Conservation (phyloP, 2,329 filamentous ascomycete genomes). For the Hymenoscyphus occultus region DNA sequence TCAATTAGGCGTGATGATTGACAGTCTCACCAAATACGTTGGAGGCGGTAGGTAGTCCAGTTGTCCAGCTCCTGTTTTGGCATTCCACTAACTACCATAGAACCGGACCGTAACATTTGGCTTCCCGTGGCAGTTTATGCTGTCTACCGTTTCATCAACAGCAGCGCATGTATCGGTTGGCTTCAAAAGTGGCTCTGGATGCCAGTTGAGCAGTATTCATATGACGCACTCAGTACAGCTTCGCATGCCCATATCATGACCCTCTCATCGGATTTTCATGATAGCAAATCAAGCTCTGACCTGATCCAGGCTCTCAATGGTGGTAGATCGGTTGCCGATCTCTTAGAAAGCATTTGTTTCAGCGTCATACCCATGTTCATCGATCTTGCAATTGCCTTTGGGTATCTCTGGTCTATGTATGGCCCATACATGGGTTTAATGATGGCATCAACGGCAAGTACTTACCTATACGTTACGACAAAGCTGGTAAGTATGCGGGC, state of each 20-base stretch:
- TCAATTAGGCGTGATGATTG: conserved; percentile 75
- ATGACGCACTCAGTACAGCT: conserved; percentile 55
- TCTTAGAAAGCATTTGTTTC: conserved; percentile 59
- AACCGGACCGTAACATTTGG: conserved; percentile 47
- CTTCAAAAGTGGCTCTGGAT: conserved; percentile 51
- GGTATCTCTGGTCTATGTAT: conserved; percentile 60
- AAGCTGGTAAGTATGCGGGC: conserved; percentile 37
- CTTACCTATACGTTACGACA: conserved; percentile 51
- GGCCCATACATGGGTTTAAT: conserved; percentile 57
- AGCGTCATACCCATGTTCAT: conserved; percentile 58
- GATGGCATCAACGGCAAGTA: conserved; percentile 43
- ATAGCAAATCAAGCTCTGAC: conserved; percentile 61
- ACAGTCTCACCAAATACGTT: conserved; percentile 56
- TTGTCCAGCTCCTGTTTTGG: background rate
- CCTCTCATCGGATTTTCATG: conserved; percentile 70
- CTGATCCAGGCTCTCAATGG: conserved; percentile 64
- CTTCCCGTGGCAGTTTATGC: conserved; percentile 51
- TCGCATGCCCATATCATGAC: conserved; percentile 66
- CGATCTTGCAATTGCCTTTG: conserved; percentile 59
- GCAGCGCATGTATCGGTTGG: conserved; percentile 49
- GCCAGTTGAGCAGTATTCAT: conserved; percentile 55
- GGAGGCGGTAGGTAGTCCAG: conserved; percentile 24
- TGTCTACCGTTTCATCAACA: conserved; percentile 47
- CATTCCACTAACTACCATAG: conserved; percentile 16
- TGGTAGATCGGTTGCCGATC: conserved; percentile 55